Base-by-base conservation (phyloP, 805 yeast species). In the Candida pseudofarinosa region DNA sequence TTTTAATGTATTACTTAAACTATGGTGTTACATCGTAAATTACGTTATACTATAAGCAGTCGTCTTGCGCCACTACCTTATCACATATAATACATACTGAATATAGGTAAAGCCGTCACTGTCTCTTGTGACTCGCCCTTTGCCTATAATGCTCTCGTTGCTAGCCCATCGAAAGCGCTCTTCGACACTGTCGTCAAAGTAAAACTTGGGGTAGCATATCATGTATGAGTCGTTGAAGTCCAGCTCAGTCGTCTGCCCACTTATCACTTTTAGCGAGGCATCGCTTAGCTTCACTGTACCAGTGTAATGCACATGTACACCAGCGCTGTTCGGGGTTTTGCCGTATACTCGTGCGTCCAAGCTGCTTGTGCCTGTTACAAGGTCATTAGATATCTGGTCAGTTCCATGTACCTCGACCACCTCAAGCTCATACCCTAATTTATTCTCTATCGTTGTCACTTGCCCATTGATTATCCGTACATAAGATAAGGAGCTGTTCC, bases 81-180 rank as follows among this genome's bases (percentile, higher is more conserved):
- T 31, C 15, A 71, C 62, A 49, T 74, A 77, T 41, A 76, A 59
- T 48, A 63, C 68, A 64, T 80, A 81, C 60, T 81, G 85, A 33
- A 81, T 85, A 46, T 62, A 69, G 44, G 78, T 57, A 2, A 31
- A 49, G 16, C 76, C 80, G 4, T 63, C 53, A 3, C 57, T 65
- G 47, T 74, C 76, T 51, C 81, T 69, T 38, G 74, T 54, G 52
- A 80, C 80, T 44, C 83, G 69, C 28, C 88, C 87, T 55, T 73
- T 77, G 16, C 84, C 87, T 17, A 79, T 38, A 43, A 79, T 65
- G 49, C 69, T 75, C 55, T 74, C 71, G 37, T 61, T 55, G 35
- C 63, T 48, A 14, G 73, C 72, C 88, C 88, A 81, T 48, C 66
- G 56, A 53, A 59, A 63, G 50, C 74, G 76, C 13, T 62, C 72